Base-by-base conservation (phyloP, 352 stramenopile genomes). In the Sclerospora graminicola region DNA sequence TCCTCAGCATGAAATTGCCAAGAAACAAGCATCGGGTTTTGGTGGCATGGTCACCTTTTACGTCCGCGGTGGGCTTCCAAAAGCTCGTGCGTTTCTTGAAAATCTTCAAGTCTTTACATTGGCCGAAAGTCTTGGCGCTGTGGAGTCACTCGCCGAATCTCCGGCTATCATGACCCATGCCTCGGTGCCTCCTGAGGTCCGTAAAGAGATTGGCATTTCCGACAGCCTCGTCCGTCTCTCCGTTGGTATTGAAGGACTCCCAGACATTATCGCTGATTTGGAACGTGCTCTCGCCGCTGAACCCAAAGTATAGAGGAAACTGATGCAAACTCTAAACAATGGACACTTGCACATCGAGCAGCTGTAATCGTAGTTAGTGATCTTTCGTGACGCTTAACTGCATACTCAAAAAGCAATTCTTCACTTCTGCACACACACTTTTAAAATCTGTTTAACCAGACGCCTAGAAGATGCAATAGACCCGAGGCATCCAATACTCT, bases 151-250 rank as follows among this genome's bases (percentile, higher is more conserved):
- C 8, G 85, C 83, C 10, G 96, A 98, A 56, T 94, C 96, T 45
- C 94, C 92, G 26, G 88, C 89, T 8, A 93, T 91, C 40, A 98
- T 96, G 51, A 98, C 91, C 9, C 92, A 98, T 61, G 84, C 74
- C 10, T 95, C 93, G 10, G 85, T 97, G 70, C 73, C 88, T 7
- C 54, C 84, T 39, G 84, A 91, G 51, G 59, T 95, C 53, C 79
- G 84, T 37, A 68, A 87, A 66, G 72, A 85, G 66, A 69, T 95
- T 28, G 89, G 86, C 44, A 95, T 96, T 54, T 95, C 82, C 33
- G 86, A 96, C 66, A 89, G 72, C 47, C 84, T 97, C 57, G 89
- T 97, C 51, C 84, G 90, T 30, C 65, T 93, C 6, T 97, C 87
- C 1, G 85, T 96, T 27, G 89, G 90, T 28, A 95, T 97, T 39